phyloP scores from a whole-genome alignment of 164 flowering plant genomes.

The Brasenia schreberi region DNA sequence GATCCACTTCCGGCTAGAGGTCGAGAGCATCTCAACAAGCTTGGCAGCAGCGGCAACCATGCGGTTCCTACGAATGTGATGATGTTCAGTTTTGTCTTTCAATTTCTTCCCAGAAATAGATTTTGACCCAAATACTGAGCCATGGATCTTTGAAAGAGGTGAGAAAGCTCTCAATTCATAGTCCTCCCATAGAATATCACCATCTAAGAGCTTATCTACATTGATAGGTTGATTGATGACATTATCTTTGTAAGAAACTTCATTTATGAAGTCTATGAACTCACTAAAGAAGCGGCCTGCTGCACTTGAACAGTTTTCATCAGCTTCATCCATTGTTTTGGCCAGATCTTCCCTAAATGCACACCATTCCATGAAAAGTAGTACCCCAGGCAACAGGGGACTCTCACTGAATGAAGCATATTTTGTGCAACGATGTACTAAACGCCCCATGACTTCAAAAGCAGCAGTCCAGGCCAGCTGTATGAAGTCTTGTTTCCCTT shows the following conservation, averaged over 20 bases:
- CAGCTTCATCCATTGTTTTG: conserved; percentile 14
- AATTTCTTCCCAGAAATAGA: conserved; percentile 10
- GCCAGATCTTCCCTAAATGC: conserved; percentile 14
- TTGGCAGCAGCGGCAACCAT: conserved; percentile 38
- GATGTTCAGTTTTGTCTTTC: conserved; percentile 13
- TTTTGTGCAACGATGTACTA: conserved; percentile 38
- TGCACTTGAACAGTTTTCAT: conserved; percentile 30
- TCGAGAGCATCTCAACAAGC: conserved; percentile 21
- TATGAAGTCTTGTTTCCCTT: conserved; percentile 15
- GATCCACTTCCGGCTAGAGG: conserved; percentile 24
- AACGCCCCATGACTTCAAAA: conserved; percentile 48
- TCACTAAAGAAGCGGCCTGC: conserved; percentile 36
- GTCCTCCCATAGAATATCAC: conserved; percentile 76
- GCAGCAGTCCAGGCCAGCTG: conserved; percentile 28
- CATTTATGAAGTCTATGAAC: conserved; percentile 35
- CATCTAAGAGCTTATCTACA: conserved; percentile 8
- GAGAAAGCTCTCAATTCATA: conserved; percentile 54
- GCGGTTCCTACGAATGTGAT: conserved; percentile 29
- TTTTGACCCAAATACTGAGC: conserved; percentile 24
- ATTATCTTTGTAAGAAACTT: conserved; percentile 10
- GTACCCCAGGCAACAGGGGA: conserved; percentile 58
- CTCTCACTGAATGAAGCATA: conserved; percentile 12
- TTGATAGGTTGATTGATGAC: neutral
- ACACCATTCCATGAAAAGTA: conserved; percentile 65
- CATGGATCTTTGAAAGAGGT: conserved; percentile 29